Base-by-base conservation (phyloP, 2,329 filamentous ascomycete species). In the Fusarium secorum region DNA sequence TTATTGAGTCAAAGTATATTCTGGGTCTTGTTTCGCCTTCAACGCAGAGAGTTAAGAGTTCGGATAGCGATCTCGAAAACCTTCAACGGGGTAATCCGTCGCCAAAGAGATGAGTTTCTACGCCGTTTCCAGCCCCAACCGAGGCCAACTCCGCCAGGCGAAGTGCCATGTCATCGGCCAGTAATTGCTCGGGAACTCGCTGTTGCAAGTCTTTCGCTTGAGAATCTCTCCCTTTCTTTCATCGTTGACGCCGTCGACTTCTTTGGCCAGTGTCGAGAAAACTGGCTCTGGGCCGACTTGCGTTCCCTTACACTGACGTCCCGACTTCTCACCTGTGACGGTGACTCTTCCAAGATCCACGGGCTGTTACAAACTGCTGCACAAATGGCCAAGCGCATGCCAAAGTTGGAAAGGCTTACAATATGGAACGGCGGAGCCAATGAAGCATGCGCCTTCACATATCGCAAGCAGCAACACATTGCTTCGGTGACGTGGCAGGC, bases 341-440 rank as follows among this genome's bases (percentile, higher is more conserved):
- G 46, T 10, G 26, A 28, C 20, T 20, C 33, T 7, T 10, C 10
- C 13, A 2, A 28, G 4, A 56, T 45, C 18, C 28, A 24, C 11
- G 17, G 11, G 11, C 35, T 69, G 2, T 33, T 70, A 18, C 26
- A 18, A 30, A 32, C 5, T 6, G 68, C 62, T 38, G 62, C 35
- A 0, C 11, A 56, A 22, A 7, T 18, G 15, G 55, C 48, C 18
- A 53, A 61, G 15, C 15, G 18, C 7, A 71, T 71, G 59, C 68
- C 66, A 24, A 58, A 60, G 36, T 22, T 71, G 5, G 26, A 58
- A 26, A 51, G 26, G 1, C 38, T 66, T n/a, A 44, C 11, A 20
- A 6, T 69, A 32, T 71, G 66, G 62, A 71, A 69, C 18, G 58
- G 66, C 4, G 36, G 28, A n/a, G 53, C 14, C 17, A 42, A 42